Conservation (phyloP, 768 basidiomycete species). For the Rhizopogon salebrosus region DNA sequence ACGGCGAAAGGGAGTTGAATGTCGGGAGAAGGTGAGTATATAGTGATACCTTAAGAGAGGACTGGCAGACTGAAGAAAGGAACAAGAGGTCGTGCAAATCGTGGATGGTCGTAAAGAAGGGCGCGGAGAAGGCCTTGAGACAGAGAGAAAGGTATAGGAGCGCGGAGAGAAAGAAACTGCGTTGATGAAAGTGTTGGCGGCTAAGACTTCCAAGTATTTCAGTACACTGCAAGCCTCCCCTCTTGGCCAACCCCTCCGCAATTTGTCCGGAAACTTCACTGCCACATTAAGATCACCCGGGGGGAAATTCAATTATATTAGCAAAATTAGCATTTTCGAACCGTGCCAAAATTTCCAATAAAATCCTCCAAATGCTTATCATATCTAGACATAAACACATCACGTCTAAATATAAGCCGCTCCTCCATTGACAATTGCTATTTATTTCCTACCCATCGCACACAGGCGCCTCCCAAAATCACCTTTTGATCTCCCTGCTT, state of each 20-base stretch:
- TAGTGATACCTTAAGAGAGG: slow-evolving; percentile 23
- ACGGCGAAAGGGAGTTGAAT: slow-evolving; percentile 12
- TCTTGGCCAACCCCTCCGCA: slow-evolving; percentile 8
- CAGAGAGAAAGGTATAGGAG: slow-evolving; percentile 19
- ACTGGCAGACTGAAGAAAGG: slow-evolving; percentile 29
- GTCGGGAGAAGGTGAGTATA: slow-evolving; percentile 27
- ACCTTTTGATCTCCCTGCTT: too few relatives aligned
- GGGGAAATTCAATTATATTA: not conserved
- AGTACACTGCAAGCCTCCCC: slow-evolving; percentile 21
- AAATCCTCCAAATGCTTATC: not conserved
- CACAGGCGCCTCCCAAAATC: too few relatives aligned
- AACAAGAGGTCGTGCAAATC: slow-evolving; percentile 62
- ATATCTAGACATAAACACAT: not conserved
- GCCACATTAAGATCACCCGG: slow-evolving; percentile 4
- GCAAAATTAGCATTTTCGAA: too few relatives aligned
- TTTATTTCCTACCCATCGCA: too few relatives aligned
- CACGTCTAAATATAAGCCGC: not conserved
- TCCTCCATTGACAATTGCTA: not conserved
- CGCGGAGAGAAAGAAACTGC: slow-evolving; percentile 25
- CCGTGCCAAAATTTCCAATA: slow-evolving; percentile 3
- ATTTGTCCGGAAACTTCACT: slow-evolving; percentile 15
- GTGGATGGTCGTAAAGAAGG: slow-evolving; percentile 60
- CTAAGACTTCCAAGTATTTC: slow-evolving; percentile 30
- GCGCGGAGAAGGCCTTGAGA: slow-evolving; percentile 20
- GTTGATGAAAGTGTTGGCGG: slow-evolving; percentile 28